Evolutionary conservation across 495 filamentous ascomycete species (phyloP).

Genomic region (Aspergillus sparsus): DNA sequence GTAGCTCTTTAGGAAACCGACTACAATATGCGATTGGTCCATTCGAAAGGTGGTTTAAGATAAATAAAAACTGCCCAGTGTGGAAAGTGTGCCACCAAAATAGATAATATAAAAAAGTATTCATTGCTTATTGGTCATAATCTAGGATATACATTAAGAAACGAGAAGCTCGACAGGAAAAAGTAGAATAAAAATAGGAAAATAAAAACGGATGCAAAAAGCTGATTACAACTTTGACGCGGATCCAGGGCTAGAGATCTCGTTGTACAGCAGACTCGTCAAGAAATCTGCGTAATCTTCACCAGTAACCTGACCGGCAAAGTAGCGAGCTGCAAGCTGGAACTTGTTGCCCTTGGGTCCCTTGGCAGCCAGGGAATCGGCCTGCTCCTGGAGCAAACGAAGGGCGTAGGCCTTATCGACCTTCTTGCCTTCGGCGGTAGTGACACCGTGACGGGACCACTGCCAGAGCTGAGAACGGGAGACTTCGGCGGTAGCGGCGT

Average conservation of each 20-base stretch:
- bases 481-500: constrained; percentile 96
- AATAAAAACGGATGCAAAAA: no score
- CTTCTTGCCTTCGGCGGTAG: constrained; percentile 85
- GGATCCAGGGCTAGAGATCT: constrained; percentile 84
- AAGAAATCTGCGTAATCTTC: constrained; percentile 98
- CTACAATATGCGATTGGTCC: no score
- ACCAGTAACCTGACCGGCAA: constrained; percentile 87
- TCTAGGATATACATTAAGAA: constrained; percentile 3
- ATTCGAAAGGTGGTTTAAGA: no score
- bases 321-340: constrained; percentile 87
- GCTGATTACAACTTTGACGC: constrained; percentile 76
- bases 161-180: neutral
- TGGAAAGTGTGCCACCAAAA: neutral
- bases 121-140: constrained; percentile 12
- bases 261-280: constrained; percentile 91
- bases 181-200: neutral
- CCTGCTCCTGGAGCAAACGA: constrained; percentile 82
- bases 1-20: no score
- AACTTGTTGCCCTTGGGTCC: constrained; percentile 91
- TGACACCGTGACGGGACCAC: constrained; percentile 84
- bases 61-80: no score
- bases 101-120: neutral
- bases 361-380: constrained; percentile 70
- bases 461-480: constrained; percentile 93
- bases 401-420: constrained; percentile 90